Evolutionary conservation across 2,329 filamentous ascomycete species (phyloP).

Genomic region (Paracamarosporium sp.): DNA sequence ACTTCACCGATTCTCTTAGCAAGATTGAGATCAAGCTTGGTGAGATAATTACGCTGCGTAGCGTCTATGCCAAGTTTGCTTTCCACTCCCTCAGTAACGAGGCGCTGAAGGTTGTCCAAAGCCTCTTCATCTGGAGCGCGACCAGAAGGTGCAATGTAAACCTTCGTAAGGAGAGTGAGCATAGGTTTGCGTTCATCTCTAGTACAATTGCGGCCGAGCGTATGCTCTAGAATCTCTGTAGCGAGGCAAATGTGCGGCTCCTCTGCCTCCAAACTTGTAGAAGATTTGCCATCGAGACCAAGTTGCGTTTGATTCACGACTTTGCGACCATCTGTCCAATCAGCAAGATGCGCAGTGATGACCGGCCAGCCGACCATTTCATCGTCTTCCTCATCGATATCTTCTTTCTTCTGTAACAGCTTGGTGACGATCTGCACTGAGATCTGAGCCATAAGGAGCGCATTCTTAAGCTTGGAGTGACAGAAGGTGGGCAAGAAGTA

Average conservation of each 20-base stretch:
- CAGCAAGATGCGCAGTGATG: constrained; percentile 82
- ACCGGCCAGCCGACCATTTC: constrained; percentile 77
- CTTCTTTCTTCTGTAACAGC: constrained; percentile 64
- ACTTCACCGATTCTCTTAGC: constrained; percentile 59
- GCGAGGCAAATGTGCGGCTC: constrained; percentile 84
- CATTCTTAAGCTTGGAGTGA: constrained; percentile 83
- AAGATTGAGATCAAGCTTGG: constrained; percentile 59
- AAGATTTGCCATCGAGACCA: constrained; percentile 59
- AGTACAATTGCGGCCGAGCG: constrained; percentile 67
- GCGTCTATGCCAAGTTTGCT: constrained; percentile 59
- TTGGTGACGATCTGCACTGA: constrained; percentile 77
- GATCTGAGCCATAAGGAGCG: constrained; percentile 78
- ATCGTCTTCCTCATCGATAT: constrained; percentile 72
- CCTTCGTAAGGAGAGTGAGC: constrained; percentile 74
- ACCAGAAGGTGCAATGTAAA: constrained; percentile 72
- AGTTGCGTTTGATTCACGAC: constrained; percentile 64
- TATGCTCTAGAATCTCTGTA: constrained; percentile 75
- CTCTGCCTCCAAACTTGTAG: constrained; percentile 66
- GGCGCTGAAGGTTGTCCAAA: constrained; percentile 48
- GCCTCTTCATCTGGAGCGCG: constrained; percentile 23
- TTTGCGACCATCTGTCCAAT: constrained; percentile 95
- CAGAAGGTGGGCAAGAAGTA: constrained; percentile 97
- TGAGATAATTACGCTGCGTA: constrained; percentile 60
- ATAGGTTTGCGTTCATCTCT: constrained; percentile 82
- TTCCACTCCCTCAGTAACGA: constrained; percentile 57